Evolutionary conservation across 106 monocot genomes (phyloP), one percentile per base, ranked within the genome.

Genomic region (Platanthera guangdongensis): DNA sequence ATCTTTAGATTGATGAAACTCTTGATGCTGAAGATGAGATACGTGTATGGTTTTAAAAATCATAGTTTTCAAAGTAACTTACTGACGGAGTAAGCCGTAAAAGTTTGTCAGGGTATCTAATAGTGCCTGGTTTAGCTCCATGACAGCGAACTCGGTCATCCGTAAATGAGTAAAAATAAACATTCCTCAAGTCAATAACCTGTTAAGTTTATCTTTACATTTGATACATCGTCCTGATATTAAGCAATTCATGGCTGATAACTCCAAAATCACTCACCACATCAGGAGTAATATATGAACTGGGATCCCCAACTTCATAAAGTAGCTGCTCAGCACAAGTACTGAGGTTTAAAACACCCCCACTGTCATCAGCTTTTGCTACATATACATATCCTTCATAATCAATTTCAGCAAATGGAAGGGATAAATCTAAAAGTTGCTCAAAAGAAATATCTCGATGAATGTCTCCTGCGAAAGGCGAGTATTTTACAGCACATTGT

Each of bases 261-360:
- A 54, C 67, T 32, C 39, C 52, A 67, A 49, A 67, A 9, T 15
- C 11, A 19, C 86, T 88, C 57, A 97, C 99, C 91, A 99, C 82
- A 73, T 99, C 99, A 74, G 99, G 99, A 78, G 99, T 99, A 52
- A 92, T 81, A 74, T 99, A 99, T 15, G 64, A 71, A 76, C 80
- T 74, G 62, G 99, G 99, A 85, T 99, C 94, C 73, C 89, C 88
- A 90, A 99, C 82, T 76, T 99, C 99, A 77, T 99, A 99, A 46
- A 99, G 92, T 77, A 99, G 89, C 82, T 99, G 94, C 79, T 99
- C 78, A 50, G 99, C 86, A 85, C 99, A 99, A 39, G 99, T 94
- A 72, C 63, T 81, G 77, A 15, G 45, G 68, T 88, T 82, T 46
- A 99, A 52, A 79, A 88, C 51, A 74, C 99, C 99, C 76, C 92